Evolutionary conservation across 2,329 filamentous ascomycete genomes (phyloP), one percentile per base, ranked within the genome.

Genomic region (Parafenestella ontariensis): DNA sequence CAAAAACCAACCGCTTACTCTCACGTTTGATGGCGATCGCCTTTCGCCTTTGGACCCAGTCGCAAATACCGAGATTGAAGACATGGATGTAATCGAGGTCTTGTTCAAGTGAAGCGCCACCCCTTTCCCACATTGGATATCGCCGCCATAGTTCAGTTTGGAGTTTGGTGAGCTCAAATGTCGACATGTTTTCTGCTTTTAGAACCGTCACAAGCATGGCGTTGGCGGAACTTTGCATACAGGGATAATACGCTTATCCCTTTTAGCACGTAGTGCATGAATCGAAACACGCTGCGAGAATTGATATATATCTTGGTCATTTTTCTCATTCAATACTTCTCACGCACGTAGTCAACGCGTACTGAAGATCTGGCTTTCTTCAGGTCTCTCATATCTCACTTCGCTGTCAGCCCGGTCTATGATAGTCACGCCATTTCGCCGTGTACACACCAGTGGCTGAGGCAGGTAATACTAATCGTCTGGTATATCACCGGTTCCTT

Each of bases 21-120:
- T 77, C 8, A 68, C 71, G 56, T 76, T 75, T 45, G 75, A 78
- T 41, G 76, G 75, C 28, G 76, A 77, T 1, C 61, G 69, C 11
- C 59, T 78, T 2, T 58, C 63, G 28, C 71, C 74, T 6, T 59
- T 70, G 54, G 71, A 72, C 20, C 69, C 59, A 1, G 61, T 78
- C 18, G 58, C 54, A 15, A 68, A 73, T 15, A 54, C 62, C 3
- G 76, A 76, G 3, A 63, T 78, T 29, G 73, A 77, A 41, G 74
- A 77, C 39, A 68, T 62, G 61, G 74, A 76, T 39, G 52, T 61
- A 0, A 64, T 77, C 34, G 75, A 77, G 41, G 70, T 77, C 17
- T 59, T 70, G 39, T 71, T 74, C 56, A 75, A 72, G 41, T 75
- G 47, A 71, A 37, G 18, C 6, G 23, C 33, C 15, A 28, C 18